phyloP scores from a whole-genome alignment of 2,329 filamentous ascomycete genomes.

The Scorias spongiosa region DNA sequence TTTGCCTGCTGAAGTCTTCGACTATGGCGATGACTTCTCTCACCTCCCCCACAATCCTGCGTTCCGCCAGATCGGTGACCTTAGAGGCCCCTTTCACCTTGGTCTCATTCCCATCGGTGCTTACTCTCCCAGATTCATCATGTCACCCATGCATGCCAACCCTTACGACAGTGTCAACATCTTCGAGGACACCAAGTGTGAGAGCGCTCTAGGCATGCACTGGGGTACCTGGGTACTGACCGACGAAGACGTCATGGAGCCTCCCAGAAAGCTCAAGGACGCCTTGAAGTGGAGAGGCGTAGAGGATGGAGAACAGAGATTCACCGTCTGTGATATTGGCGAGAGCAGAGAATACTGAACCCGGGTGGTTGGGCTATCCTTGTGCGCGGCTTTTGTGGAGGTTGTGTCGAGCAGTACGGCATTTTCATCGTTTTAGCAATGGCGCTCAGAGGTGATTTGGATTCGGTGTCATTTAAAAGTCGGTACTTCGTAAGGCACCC shows the following conservation, averaged over 20 bases:
- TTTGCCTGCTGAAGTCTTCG: slow-evolving; percentile 47
- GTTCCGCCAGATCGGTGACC: slow-evolving; percentile 67
- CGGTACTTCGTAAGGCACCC: too few relatives aligned
- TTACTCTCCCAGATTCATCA: slow-evolving; percentile 58
- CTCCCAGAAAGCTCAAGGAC: slow-evolving; percentile 55
- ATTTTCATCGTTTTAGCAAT: background rate
- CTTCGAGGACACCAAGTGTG: slow-evolving; percentile 68
- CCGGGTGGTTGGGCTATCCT: background rate
- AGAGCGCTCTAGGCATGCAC: slow-evolving; percentile 69
- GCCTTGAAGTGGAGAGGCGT: slow-evolving; percentile 55
- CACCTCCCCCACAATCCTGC: slow-evolving; percentile 62
- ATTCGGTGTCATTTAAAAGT: too few relatives aligned
- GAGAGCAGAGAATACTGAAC: slow-evolving; percentile 58
- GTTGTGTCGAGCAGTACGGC: background rate
- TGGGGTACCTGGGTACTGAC: slow-evolving; percentile 84
- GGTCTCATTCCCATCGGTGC: slow-evolving; percentile 89
- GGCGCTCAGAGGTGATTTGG: background rate
- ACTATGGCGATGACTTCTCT: slow-evolving; percentile 50
- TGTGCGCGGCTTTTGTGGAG: background rate
- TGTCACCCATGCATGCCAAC: slow-evolving; percentile 72
- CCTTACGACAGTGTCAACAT: slow-evolving; percentile 82
- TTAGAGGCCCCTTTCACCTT: slow-evolving; percentile 75
- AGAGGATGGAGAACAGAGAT: slow-evolving; percentile 46
- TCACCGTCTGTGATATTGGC: slow-evolving; percentile 73
- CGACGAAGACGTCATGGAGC: slow-evolving; percentile 70